A percentile compares a stretch with the other conserved stretches of the same genome.
Conservation (phyloP, 768 basidiomycete species). For the Epithele typhae region DNA sequence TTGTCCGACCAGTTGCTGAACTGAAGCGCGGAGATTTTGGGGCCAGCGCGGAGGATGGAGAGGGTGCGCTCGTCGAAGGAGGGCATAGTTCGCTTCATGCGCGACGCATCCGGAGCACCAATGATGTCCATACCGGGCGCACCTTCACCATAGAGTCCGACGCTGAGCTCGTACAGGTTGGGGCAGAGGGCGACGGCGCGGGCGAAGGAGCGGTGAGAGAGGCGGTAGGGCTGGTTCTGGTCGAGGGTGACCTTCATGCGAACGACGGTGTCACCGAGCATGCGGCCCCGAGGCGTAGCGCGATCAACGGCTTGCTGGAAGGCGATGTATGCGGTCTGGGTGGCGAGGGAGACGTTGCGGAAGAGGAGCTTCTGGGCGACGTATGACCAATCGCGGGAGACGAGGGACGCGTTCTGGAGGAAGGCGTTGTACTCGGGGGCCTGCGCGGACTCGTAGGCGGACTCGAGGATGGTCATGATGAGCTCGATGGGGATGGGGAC, state of each 20-base stretch:
- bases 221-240: constrained; percentile 58
- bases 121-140: constrained; percentile 48
- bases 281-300: constrained; percentile 41
- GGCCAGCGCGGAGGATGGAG: constrained; percentile 49
- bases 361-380: constrained; percentile 65
- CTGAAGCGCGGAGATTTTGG: constrained; percentile 47
- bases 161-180: constrained; percentile 48
- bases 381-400: constrained; percentile 64
- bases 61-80: constrained; percentile 37
- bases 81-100: constrained; percentile 15
- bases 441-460: constrained; percentile 39
- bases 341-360: constrained; percentile 48
- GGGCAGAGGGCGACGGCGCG: constrained; percentile 55
- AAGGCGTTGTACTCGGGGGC: constrained; percentile 35
- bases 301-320: constrained; percentile 51
- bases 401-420: constrained; percentile 52
- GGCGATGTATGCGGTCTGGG: constrained; percentile 47
- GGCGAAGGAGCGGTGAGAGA: constrained; percentile 55
- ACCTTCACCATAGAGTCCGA: constrained; percentile 57
- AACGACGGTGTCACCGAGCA: constrained; percentile 50
- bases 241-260: constrained; percentile 57
- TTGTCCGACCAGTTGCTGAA: constrained; percentile 75
- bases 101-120: constrained; percentile 27
- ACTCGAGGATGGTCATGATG: constrained; percentile 58
- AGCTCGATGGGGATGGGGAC: constrained; percentile 56